Evolutionary conservation across 2,329 filamentous ascomycete genomes (phyloP), one percentile per base, ranked within the genome.

Genomic region (Ophiosphaerella herpotricha): DNA sequence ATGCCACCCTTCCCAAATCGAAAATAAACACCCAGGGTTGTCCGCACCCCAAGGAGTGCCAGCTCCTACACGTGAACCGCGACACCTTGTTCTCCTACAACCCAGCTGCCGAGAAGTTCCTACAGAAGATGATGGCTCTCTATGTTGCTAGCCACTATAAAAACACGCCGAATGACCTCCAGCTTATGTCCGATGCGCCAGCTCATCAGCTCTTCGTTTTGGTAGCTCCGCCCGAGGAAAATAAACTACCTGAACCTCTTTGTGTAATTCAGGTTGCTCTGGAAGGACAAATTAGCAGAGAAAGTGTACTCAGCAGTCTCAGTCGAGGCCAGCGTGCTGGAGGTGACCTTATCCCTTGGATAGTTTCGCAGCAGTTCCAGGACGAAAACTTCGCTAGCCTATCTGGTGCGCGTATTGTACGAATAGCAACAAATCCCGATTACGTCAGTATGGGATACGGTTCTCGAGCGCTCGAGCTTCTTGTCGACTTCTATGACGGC

Each of bases 11-110:
- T 7, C 91, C 93, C 16, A 87, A 86, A 49, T 85, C 89, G 13
- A 90, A 86, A 68, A 78, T 86, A 52, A 85, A 80, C 68, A 83
- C 84, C 4, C 85, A 88, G 63, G 92, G 92, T 52, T 95, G 87
- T 70, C 95, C 94, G 3, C 91, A 97, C 72, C 94, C 93, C 0
- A 88, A 87, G 7, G 85, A 94, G 71, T 99, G 94, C 73, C 88
- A 99, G 75, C 84, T 99, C 47, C 83, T 97, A 49, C 87, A 91
- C 63, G 91, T 99, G 64, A 99, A 97, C 77, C 88, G 94, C 48
- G 94, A 99, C 75, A 97, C 93, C 7, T 83, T 99, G 12, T 99
- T 99, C 78, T 97, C 93, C 11, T 99, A 95, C 79, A 94, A 99
- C 66, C 91, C 92, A 2, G 91, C 97, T 16, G 95, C 94, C 2